Conservation (phyloP, 306 rosid genomes). For the Rubus parviflorus region DNA sequence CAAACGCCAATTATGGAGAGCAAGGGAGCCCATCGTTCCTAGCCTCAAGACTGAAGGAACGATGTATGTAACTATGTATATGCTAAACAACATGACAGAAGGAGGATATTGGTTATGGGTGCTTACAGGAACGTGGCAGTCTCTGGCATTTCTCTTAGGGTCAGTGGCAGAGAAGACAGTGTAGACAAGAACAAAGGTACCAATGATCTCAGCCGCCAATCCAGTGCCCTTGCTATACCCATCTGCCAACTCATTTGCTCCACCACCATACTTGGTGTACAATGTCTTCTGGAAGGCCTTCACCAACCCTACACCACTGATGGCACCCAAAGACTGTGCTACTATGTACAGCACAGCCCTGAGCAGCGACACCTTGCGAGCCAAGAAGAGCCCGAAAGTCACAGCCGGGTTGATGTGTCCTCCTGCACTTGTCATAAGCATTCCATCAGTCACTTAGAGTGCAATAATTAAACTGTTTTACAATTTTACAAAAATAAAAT, state of each 20-base stretch:
- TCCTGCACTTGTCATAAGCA: constrained; percentile 35
- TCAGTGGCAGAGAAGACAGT: constrained; percentile 98
- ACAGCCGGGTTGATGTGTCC: constrained; percentile 96
- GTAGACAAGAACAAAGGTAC: constrained; percentile 95
- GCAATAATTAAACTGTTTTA: too few species aligned
- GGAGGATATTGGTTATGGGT: background rate
- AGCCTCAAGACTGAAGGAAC: too few species aligned
- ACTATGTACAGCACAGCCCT: constrained; percentile 72
- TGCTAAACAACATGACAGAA: background rate
- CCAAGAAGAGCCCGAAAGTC: constrained; percentile 80
- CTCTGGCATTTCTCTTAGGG: constrained; percentile 88
- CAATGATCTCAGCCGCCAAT: constrained; percentile 89
- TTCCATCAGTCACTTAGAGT: constrained; percentile 2
- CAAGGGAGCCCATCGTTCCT: too few species aligned
- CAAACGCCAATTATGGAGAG: too few species aligned
- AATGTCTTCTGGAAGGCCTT: constrained; percentile 69
- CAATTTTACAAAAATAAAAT: too few species aligned
- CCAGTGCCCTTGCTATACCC: constrained; percentile 83
- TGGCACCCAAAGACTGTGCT: constrained; percentile 77
- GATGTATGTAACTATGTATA: too few species aligned
- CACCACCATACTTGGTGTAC: constrained; percentile 55
- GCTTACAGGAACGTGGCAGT: constrained; percentile 94
- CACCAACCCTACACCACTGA: constrained; percentile 70
- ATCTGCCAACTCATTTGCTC: constrained; percentile 41
- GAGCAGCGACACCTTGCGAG: constrained; percentile 65